Evolutionary conservation across 2,329 filamentous ascomycete genomes (phyloP).

Genomic region (Xylariaceae sp.): DNA sequence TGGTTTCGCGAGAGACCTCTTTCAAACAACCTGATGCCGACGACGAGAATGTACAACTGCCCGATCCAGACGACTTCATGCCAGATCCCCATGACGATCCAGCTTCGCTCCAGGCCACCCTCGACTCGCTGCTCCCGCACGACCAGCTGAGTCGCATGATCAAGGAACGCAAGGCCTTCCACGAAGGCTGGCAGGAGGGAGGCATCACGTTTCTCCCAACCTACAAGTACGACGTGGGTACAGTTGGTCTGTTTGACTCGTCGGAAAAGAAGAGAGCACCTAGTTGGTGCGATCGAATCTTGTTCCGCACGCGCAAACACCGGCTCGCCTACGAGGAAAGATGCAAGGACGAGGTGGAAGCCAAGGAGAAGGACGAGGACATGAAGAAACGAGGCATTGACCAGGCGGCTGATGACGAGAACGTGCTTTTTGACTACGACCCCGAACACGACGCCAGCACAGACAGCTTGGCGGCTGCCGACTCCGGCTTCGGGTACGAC

Average conservation of each 20-base stretch:
- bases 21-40: conserved; percentile 22
- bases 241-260: conserved; percentile 83
- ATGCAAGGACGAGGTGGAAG: conserved; percentile 53
- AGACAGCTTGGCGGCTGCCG: conserved; percentile 30
- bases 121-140: conserved; percentile 79
- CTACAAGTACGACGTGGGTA: conserved; percentile 98
- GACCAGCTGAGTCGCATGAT: conserved; percentile 78
- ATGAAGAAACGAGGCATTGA: conserved; percentile 77
- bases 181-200: conserved; percentile 89
- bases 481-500: conserved; percentile 50
- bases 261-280: conserved; percentile 90
- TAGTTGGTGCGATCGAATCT: conserved; percentile 93
- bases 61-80: conserved; percentile 58
- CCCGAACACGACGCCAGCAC: conserved; percentile 61
- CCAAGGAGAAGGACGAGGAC: conserved; percentile 69
- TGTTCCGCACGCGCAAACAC: conserved; percentile 72
- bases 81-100: conserved; percentile 70
- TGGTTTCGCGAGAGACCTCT: conserved; percentile 24
- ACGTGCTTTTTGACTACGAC: conserved; percentile 84
- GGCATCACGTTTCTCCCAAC: conserved; percentile 83
- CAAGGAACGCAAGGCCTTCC: conserved; percentile 67
- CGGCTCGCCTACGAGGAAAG: conserved; percentile 58
- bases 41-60: conserved; percentile 33
- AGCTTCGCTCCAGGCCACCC: conserved; percentile 77
- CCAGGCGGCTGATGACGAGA: conserved; percentile 66